A percentile compares a stretch with the other conserved stretches of the same genome.
These are phyloP conservation scores for Geranium rotundifolium DNA, from an alignment of 345 rosid genomes.

Conservation along the genomic window DNA sequence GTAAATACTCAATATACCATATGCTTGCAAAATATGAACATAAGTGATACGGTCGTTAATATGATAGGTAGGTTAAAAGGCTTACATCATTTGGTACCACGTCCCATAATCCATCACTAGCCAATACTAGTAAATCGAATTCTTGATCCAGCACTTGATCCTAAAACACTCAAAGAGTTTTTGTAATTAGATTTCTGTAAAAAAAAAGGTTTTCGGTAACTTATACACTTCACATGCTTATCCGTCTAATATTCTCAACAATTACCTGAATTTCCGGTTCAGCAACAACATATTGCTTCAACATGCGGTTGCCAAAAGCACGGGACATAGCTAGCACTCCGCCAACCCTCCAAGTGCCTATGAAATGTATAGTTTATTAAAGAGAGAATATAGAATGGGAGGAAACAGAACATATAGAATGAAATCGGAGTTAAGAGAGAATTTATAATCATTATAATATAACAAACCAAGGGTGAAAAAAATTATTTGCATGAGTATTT, in stretches of 20 bases:
- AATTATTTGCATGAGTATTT: no score
- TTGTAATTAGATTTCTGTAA: background rate
- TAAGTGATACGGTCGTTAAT: background rate
- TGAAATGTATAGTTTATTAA: background rate
- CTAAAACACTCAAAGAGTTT: conserved; percentile 25
- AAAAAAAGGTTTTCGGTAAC: background rate
- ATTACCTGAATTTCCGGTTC: conserved; percentile 98
- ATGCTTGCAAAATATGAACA: background rate
- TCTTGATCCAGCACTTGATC: conserved; percentile 66
- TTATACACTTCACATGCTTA: background rate
- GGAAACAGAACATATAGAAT: no score
- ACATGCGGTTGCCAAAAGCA: conserved; percentile 97
- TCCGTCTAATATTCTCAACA: conserved; percentile 2
- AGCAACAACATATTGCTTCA: conserved; percentile 94
- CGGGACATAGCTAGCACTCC: conserved; percentile 99
- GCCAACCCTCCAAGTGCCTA: conserved; percentile 99
- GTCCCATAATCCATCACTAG: conserved; percentile 98
- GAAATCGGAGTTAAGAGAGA: no score
- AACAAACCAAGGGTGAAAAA: no score
- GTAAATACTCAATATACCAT: no score
- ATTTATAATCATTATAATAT: no score
- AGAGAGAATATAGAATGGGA: no score
- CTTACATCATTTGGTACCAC: conserved; percentile 87
- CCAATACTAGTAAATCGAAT: conserved; percentile 76
- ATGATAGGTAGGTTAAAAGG: background rate